phyloP scores from a whole-genome alignment of 306 rosid species.

The Prunus mume region DNA sequence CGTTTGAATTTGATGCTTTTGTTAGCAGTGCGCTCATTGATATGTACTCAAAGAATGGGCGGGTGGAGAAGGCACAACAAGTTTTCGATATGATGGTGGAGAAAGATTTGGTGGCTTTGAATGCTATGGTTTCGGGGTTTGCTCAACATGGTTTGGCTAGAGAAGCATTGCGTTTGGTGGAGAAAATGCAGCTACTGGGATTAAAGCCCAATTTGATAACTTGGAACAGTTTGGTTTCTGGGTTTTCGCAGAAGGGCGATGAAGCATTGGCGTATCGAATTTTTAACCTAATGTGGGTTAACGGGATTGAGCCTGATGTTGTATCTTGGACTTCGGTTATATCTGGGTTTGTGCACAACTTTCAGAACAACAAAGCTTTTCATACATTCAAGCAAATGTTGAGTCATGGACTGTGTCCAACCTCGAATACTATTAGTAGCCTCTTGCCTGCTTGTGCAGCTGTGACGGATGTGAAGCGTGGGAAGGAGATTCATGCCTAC shows the following conservation, averaged over 20 bases:
- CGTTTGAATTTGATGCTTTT: constrained; percentile 58
- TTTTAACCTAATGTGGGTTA: constrained; percentile 47
- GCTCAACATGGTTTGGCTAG: constrained; percentile 53
- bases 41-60: constrained; percentile 68
- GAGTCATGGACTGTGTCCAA: constrained; percentile 54
- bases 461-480: constrained; percentile 46
- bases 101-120: constrained; percentile 75
- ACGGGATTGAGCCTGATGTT: constrained; percentile 69
- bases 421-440: constrained; percentile 73
- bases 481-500: constrained; percentile 72
- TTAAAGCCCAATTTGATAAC: constrained; percentile 62
- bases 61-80: constrained; percentile 45
- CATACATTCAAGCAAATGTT: constrained; percentile 57
- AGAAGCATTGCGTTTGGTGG: constrained; percentile 57
- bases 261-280: constrained; percentile 44
- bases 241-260: constrained; percentile 72
- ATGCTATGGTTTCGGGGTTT: constrained; percentile 75
- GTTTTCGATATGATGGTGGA: constrained; percentile 57
- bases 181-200: constrained; percentile 44
- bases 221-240: constrained; percentile 75
- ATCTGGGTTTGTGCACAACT: constrained; percentile 81
- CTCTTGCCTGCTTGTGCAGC: constrained; percentile 79
- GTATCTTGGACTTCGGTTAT: constrained; percentile 83
- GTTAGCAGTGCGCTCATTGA: constrained; percentile 61
- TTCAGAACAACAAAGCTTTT: constrained; percentile 60